Percentiles rank a stretch among this genome's conserved stretches.
Conservation (phyloP, 306 rosid genomes). For the Prunus salicina region DNA sequence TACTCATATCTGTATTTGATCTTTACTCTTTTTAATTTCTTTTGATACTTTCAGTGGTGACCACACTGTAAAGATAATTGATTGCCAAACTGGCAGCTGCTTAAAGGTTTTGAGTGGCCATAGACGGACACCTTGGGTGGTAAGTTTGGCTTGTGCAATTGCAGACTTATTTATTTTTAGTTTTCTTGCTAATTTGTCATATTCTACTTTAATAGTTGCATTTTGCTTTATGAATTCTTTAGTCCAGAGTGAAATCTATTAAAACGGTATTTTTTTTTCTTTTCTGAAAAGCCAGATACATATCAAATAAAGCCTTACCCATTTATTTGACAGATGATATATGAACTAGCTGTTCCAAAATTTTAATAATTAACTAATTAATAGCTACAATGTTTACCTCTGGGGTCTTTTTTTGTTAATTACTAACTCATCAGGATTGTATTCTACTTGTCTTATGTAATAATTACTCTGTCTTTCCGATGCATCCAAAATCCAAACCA, state of each 20-base stretch:
- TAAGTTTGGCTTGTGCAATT: slow-evolving; percentile 39
- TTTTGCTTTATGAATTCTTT: neutral
- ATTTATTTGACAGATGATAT: neutral
- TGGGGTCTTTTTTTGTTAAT: neutral
- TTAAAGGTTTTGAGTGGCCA: slow-evolving; percentile 81
- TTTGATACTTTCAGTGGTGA: slow-evolving; percentile 69
- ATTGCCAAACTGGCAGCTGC: slow-evolving; percentile 80
- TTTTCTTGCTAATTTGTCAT: neutral
- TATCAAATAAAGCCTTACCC: neutral
- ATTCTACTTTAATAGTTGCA: neutral
- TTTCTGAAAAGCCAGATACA: neutral
- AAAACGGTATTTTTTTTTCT: too few species aligned
- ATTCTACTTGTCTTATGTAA: neutral
- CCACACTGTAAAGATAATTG: slow-evolving; percentile 90
- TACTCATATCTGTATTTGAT: neutral
- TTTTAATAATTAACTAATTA: neutral
- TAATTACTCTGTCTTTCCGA: neutral
- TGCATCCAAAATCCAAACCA: neutral
- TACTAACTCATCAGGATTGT: neutral
- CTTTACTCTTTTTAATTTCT: neutral
- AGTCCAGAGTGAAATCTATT: neutral
- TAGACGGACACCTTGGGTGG: slow-evolving; percentile 99
- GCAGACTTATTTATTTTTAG: neutral
- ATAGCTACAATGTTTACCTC: neutral
- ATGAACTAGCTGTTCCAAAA: neutral